Conservation (phyloP, 768 basidiomycete genomes). For the Glaciozyma martinii region DNA sequence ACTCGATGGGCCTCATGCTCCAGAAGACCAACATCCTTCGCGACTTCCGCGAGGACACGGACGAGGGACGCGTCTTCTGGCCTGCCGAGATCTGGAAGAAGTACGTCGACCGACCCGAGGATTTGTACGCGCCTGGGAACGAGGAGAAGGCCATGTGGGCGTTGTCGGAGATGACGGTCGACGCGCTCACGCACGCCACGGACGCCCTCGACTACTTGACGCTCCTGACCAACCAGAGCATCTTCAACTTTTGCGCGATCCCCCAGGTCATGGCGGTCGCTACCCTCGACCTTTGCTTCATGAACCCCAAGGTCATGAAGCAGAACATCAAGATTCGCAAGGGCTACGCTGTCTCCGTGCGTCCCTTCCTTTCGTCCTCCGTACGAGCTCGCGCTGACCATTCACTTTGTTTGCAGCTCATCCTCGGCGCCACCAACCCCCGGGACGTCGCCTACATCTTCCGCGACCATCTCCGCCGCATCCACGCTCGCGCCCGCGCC, state of each 20-base stretch:
- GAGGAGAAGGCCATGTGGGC: slow-evolving; percentile 64
- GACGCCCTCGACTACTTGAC: slow-evolving; percentile 85
- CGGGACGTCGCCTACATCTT: slow-evolving; percentile 84
- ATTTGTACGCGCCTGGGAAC: slow-evolving; percentile 50
- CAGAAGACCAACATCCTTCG: slow-evolving; percentile 99
- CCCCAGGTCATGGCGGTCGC: slow-evolving; percentile 94
- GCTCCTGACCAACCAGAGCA: slow-evolving; percentile 75
- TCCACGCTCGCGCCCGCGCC: slow-evolving; percentile 68
- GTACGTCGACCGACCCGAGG: slow-evolving; percentile 37
- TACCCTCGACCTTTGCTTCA: slow-evolving; percentile 82
- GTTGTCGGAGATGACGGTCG: slow-evolving; percentile 78
- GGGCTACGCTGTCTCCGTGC: slow-evolving; percentile 71
- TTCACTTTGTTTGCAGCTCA: slow-evolving; percentile 51
- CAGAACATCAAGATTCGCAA: slow-evolving; percentile 91
- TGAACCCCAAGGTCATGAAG: slow-evolving; percentile 79
- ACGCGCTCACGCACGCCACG: slow-evolving; percentile 71
- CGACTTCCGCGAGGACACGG: slow-evolving; percentile 83
- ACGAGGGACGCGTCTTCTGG: slow-evolving; percentile 84
- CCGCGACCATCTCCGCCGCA: slow-evolving; percentile 66
- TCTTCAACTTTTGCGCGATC: slow-evolving; percentile 93
- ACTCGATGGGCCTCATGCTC: slow-evolving; percentile 88
- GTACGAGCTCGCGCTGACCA: background rate
- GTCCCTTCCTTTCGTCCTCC: slow-evolving; percentile 33
- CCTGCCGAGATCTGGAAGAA: slow-evolving; percentile 79
- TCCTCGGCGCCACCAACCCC: slow-evolving; percentile 84